Evolutionary conservation across 495 filamentous ascomycete species (phyloP), one percentile per base, ranked within the genome.

Genomic region (Xylaria sp.): DNA sequence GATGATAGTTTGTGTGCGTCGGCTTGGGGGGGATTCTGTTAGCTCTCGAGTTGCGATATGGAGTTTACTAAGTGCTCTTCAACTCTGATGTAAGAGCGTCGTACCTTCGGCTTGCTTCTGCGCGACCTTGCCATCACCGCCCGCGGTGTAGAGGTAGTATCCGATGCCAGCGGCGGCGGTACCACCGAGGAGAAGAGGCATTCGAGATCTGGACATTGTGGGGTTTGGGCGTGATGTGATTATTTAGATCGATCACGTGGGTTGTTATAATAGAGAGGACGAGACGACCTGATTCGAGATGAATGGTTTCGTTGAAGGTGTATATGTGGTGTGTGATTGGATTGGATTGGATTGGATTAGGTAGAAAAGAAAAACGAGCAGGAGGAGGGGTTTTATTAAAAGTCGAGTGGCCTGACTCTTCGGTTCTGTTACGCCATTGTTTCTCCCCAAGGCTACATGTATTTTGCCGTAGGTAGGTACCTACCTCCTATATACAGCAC

Each of bases 111-210:
- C 85, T 71, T 94, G 81, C 84, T 95, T 92, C 86, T 92, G 87
- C 14, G 95, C 95, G 35, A 87, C 88, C 69, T 91, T 90, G n/a
- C 93, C 88, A 78, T 91, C 86, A 44, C 96, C 96, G 62, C 95
- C 94, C 0, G 95, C 93, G 29, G 83, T 85, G 82, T 97, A 98
- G 65, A 98, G 85, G 85, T 98, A 99, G 87, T 98, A 98, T 19
- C 91, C 95, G 53, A 88, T 85, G 48, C 88, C 89, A 68, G 89
- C 91, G 21, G 86, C 92, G 53, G 87, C 91, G 17, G 84, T 86
- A 61, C 89, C 76, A 71, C 89, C 93, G 50, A 93, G 73, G 74
- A 86, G 83, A 61, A 90, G 74, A 46, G 87, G 86, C 37, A 85
- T 73, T 63, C 85, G 83, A 73, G 85, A 89, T 72, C 86, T 88